phyloP scores from a whole-genome alignment of 495 filamentous ascomycete genomes.

The Podospora tetraspora region DNA sequence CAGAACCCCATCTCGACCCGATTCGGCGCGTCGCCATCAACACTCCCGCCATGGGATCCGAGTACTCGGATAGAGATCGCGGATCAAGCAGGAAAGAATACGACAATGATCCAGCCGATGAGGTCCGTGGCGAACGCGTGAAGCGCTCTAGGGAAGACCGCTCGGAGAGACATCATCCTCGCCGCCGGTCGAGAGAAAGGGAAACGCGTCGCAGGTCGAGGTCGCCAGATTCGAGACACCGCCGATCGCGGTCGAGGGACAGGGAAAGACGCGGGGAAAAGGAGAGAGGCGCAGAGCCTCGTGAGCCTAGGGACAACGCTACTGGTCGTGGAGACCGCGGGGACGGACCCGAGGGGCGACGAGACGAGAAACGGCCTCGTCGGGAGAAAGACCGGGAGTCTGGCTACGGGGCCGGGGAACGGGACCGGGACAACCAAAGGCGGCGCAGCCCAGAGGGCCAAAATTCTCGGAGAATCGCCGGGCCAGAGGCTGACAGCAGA shows the following conservation, averaged over 20 bases:
- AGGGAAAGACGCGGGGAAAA: slow-evolving; percentile 14
- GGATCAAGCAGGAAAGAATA: slow-evolving; percentile 19
- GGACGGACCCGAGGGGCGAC: slow-evolving; percentile 8
- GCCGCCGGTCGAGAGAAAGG: slow-evolving; percentile 27
- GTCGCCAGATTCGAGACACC: slow-evolving; percentile 30
- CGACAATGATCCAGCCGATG: slow-evolving; percentile 8
- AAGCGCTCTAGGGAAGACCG: slow-evolving; percentile 16
- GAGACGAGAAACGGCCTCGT: slow-evolving; percentile 2
- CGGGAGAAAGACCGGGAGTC: slow-evolving; percentile 12
- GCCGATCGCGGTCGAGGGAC: slow-evolving; percentile 31
- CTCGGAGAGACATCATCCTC: slow-evolving; percentile 17
- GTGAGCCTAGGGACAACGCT: slow-evolving; percentile 2
- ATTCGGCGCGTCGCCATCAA: background rate
- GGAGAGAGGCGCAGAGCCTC: slow-evolving; percentile 14
- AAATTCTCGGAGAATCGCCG: slow-evolving; percentile 15
- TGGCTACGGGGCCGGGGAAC: slow-evolving; percentile 6
- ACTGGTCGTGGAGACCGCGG: slow-evolving; percentile 9
- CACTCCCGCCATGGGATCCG: slow-evolving; percentile 20
- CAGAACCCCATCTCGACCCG: background rate
- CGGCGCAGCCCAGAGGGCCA: slow-evolving; percentile 11
- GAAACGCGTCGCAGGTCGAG: slow-evolving; percentile 33
- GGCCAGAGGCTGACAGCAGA: slow-evolving; percentile 16
- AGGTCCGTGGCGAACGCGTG: slow-evolving; percentile 7
- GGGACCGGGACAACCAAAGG: slow-evolving; percentile 3
- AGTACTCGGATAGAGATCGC: slow-evolving; percentile 8